These are phyloP conservation scores for Cicer judaicum DNA, from an alignment of 306 rosid species.

Conservation along the genomic window DNA sequence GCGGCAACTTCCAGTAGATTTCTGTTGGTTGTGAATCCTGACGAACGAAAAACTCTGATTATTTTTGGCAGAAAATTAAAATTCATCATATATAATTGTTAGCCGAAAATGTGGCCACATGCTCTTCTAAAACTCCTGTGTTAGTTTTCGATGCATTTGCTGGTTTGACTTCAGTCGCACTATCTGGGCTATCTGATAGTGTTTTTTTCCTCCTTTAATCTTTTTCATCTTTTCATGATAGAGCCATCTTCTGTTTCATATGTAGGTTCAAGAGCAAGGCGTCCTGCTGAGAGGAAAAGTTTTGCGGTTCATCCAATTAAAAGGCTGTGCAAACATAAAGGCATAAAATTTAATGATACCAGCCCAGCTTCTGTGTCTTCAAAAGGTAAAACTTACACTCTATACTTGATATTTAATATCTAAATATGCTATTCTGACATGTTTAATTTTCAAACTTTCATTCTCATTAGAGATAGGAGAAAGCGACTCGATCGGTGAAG, in stretches of 20 bases:
- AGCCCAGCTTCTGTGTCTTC: conserved; percentile 53
- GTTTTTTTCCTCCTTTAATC: conserved; percentile 27
- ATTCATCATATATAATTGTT: neutral
- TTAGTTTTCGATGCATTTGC: conserved; percentile 35
- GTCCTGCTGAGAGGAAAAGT: conserved; percentile 47
- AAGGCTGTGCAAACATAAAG: conserved; percentile 54
- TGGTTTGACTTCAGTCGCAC: conserved; percentile 39
- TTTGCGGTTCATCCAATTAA: conserved; percentile 55
- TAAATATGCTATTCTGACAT: conserved; percentile 28
- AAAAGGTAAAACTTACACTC: conserved; percentile 50
- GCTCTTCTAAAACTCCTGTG: conserved; percentile 19
- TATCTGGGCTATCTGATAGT: conserved; percentile 38
- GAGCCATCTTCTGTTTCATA: conserved; percentile 27
- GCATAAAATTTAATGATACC: conserved; percentile 49
- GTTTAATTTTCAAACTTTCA: conserved; percentile 21
- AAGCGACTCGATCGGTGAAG: conserved; percentile 59
- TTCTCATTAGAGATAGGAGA: conserved; percentile 59
- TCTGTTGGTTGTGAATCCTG: conserved; percentile 19
- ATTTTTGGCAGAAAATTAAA: conserved; percentile 7
- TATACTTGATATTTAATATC: conserved; percentile 36
- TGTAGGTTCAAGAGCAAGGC: conserved; percentile 63
- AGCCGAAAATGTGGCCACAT: conserved; percentile 9
- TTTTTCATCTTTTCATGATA: conserved; percentile 19
- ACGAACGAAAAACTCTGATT: conserved; percentile 20
- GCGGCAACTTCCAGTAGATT: conserved; percentile 34